These are phyloP conservation scores for Stachybotrys echinatus DNA, from an alignment of 2,329 filamentous ascomycete genomes.

Conservation along the genomic window DNA sequence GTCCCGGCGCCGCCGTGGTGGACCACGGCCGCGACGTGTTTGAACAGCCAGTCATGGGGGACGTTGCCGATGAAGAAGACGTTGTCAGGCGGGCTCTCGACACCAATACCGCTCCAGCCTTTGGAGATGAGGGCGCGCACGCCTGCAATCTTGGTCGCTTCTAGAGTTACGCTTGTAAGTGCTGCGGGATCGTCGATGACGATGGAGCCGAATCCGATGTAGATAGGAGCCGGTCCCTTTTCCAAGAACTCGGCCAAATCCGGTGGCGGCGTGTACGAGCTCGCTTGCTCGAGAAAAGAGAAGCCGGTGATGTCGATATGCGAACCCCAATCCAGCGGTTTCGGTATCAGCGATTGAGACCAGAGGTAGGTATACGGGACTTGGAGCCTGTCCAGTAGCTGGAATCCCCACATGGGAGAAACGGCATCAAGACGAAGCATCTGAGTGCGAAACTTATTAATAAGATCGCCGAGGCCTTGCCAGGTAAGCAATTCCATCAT, in stretches of 20 bases:
- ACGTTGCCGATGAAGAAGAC: conserved; percentile 60
- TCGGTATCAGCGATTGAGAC: conserved; percentile 62
- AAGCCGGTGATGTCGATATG: conserved; percentile 59
- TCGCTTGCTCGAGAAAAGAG: conserved; percentile 51
- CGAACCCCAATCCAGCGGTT: conserved; percentile 56
- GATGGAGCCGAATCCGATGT: conserved; percentile 64
- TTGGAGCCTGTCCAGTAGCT: conserved; percentile 54
- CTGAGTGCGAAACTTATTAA: conserved; percentile 62
- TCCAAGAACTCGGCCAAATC: conserved; percentile 51
- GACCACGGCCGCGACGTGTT: conserved; percentile 51
- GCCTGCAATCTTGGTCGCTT: conserved; percentile 51
- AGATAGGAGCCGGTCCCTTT: conserved; percentile 53
- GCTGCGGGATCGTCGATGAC: conserved; percentile 56
- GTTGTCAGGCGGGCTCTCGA: conserved; percentile 38
- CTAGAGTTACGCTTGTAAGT: conserved; percentile 53
- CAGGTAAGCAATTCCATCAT: conserved; percentile 70
- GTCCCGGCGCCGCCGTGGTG: conserved; percentile 64
- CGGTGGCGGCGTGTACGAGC: conserved; percentile 45
- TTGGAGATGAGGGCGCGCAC: conserved; percentile 58
- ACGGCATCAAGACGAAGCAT: conserved; percentile 59
- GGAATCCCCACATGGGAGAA: conserved; percentile 60
- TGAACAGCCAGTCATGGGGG: conserved; percentile 63
- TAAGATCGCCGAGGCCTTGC: conserved; percentile 70
- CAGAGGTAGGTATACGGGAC: conserved; percentile 69
- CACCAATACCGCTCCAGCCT: conserved; percentile 59